Conservation (phyloP, 2,329 filamentous ascomycete species). For the Sarocladium strictum region DNA sequence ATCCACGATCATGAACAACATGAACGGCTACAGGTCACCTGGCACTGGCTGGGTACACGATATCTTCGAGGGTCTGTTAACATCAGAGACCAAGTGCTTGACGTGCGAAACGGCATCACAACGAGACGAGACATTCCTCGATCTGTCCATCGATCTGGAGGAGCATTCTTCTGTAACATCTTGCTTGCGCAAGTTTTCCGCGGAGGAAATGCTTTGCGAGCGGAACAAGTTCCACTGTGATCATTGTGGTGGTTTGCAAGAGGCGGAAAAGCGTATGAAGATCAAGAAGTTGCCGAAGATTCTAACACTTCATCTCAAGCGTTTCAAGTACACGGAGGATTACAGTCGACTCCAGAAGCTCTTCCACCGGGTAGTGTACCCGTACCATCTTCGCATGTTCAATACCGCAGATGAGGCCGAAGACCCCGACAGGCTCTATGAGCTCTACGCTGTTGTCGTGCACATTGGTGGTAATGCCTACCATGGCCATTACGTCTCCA, state of each 20-base stretch:
- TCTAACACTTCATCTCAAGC: constrained; percentile 85
- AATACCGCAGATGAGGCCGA: constrained; percentile 95
- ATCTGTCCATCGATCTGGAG: constrained; percentile 91
- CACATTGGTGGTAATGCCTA: constrained; percentile 96
- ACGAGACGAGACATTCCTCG: constrained; percentile 90
- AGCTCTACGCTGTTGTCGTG: constrained; percentile 93
- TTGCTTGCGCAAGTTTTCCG: constrained; percentile 90
- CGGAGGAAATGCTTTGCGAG: constrained; percentile 97
- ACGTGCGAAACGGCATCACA: constrained; percentile 96
- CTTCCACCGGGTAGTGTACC: constrained; percentile 94
- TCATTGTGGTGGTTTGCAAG: constrained; percentile 90
- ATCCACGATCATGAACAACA: constrained; percentile 27
- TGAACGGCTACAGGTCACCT: constrained; percentile 45
- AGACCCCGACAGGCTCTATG: constrained; percentile 89
- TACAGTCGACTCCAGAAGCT: constrained; percentile 90
- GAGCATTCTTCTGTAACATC: constrained; percentile 95
- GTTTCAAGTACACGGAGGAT: constrained; percentile 98
- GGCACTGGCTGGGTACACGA: constrained; percentile 91
- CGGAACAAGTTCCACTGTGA: constrained; percentile 99
- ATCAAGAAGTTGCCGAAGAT: constrained; percentile 92
- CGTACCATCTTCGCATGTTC: constrained; percentile 92
- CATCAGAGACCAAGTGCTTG: constrained; percentile 92
- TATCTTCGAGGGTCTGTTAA: constrained; percentile 89
- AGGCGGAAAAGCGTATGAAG: constrained; percentile 99
- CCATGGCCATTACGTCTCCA: constrained; percentile 94